These are phyloP conservation scores for Penicillium cinerascens DNA, from an alignment of 495 filamentous ascomycete genomes.

Conservation along the genomic window DNA sequence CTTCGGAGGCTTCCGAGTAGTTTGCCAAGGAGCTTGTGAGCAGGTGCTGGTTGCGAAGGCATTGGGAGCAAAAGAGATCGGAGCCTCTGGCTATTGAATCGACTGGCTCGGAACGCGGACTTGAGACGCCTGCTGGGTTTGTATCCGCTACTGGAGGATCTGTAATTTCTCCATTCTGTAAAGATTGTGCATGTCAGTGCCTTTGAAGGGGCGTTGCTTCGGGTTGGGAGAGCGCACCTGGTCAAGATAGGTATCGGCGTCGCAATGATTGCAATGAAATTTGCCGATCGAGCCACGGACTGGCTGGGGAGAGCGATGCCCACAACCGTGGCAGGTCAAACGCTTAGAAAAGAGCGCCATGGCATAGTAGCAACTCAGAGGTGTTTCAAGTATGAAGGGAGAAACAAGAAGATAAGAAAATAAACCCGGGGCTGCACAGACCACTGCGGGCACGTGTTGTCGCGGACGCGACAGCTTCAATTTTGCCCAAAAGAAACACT, in stretches of 20 bases:
- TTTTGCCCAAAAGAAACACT: constrained; percentile 3
- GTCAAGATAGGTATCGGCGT: constrained; percentile 80
- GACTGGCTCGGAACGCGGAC: constrained; percentile 29
- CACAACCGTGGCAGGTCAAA: constrained; percentile 76
- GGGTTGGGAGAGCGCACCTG: constrained; percentile 36
- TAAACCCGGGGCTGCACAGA: constrained; percentile 33
- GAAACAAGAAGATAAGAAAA: constrained; percentile 15
- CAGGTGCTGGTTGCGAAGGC: constrained; percentile 78
- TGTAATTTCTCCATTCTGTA: constrained; percentile 75
- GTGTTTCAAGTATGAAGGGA: constrained; percentile 6
- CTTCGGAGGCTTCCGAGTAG: constrained; percentile 66
- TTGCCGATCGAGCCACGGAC: constrained; percentile 50
- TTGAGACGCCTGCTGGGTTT: constrained; percentile 30
- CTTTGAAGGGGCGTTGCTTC: neutral
- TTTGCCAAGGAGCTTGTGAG: constrained; percentile 62
- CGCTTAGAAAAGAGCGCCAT: constrained; percentile 50
- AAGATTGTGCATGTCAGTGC: constrained; percentile 1
- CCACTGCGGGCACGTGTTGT: constrained; percentile 28
- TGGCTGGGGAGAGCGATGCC: constrained; percentile 53
- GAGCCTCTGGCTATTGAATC: constrained; percentile 31
- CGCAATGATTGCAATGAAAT: constrained; percentile 71
- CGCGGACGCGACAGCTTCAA: constrained; percentile 14
- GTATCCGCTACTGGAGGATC: constrained; percentile 69
- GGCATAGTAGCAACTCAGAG: constrained; percentile 19
- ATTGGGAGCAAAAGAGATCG: constrained; percentile 70